Evolutionary conservation across 148 eudicot genomes (phyloP), one percentile per base, ranked within the genome.

Genomic region (Euryodendron excelsum): DNA sequence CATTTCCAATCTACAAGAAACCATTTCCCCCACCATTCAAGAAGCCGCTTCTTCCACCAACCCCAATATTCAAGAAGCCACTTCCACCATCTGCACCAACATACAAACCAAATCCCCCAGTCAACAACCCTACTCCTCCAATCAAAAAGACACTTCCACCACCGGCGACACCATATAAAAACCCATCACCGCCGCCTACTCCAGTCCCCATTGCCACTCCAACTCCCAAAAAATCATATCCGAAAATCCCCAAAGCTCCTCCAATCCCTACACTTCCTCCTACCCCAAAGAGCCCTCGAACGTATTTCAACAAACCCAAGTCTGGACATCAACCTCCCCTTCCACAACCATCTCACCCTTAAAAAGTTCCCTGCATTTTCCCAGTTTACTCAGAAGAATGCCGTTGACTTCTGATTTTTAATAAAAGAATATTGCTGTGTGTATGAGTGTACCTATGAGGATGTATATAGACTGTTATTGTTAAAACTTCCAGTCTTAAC

Each of bases 61-160:
- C 41, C 25, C 78, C 68, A 53, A 34, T 50, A 10, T 63, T 62
- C 50, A 81, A 81, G 72, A 85, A 85, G 23, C 87, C 84, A 31
- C 63, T 58, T 41, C 86, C 84, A 36, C 83, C 81, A 39, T 28
- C 62, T 28, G 20, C 39, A 45, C 66, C 68, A 71, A 10, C 10
- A 2, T 30, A 28, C 20, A 50, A 28, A 17, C 11, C 34, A 7
- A 2, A 14, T 2, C 56, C 23, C 3, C 41, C 41, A 21, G 11
- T 20, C 48, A 6, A 30, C 5, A 52, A 72, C 23, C 39, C 61
- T 14, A 20, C 10, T 5, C 45, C 47, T 1, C 18, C 15, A 31
- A 30, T 63, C 68, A 37, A 21, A 21, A 18, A 18, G 23, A 23
- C 14, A 4, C 45, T 34, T 20, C 47, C 44, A 21, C 21, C 21